phyloP scores from a whole-genome alignment of 345 rosid species.

The Heritiera fomes region DNA sequence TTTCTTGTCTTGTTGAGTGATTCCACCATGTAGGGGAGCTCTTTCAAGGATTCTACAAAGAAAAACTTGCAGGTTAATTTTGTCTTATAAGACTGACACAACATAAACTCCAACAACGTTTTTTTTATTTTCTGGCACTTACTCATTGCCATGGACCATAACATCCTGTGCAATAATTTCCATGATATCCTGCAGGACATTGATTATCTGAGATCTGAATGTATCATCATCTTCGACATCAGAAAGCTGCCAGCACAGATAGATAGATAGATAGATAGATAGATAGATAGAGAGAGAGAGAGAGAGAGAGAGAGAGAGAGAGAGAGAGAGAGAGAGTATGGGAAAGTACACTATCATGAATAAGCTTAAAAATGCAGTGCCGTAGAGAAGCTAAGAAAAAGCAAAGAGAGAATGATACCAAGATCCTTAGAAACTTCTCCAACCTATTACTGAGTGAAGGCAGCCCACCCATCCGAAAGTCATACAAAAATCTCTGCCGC shows the following conservation, averaged over 20 bases:
- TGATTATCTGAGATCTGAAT: constrained; percentile 73
- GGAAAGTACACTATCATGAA: constrained; percentile 7
- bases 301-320: not conserved
- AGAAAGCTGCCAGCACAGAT: constrained; percentile 46
- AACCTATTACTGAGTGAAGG: constrained; percentile 71
- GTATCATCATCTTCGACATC: constrained; percentile 38
- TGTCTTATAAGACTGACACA: not conserved
- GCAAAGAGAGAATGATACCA: constrained; percentile 50
- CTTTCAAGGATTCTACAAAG: constrained; percentile 58
- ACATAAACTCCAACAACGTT: constrained; percentile 19
- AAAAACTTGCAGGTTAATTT: constrained; percentile 25
- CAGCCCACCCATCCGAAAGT: constrained; percentile 73
- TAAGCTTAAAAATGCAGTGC: not conserved
- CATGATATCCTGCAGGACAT: constrained; percentile 87
- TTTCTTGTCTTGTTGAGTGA: constrained; percentile 25
- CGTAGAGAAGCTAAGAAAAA: not conserved
- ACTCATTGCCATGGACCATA: constrained; percentile 71
- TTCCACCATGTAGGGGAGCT: constrained; percentile 29
- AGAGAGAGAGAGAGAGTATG: not conserved
- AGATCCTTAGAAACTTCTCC: constrained; percentile 66
- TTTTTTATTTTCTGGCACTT: constrained; percentile 41
- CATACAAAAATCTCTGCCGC: constrained; percentile 47
- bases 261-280: not conserved
- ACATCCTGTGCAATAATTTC: constrained; percentile 82
- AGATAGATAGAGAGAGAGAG: too few relatives aligned